Evolutionary conservation across 2,329 filamentous ascomycete genomes (phyloP).

Genomic region (Colletotrichum paranaense): DNA sequence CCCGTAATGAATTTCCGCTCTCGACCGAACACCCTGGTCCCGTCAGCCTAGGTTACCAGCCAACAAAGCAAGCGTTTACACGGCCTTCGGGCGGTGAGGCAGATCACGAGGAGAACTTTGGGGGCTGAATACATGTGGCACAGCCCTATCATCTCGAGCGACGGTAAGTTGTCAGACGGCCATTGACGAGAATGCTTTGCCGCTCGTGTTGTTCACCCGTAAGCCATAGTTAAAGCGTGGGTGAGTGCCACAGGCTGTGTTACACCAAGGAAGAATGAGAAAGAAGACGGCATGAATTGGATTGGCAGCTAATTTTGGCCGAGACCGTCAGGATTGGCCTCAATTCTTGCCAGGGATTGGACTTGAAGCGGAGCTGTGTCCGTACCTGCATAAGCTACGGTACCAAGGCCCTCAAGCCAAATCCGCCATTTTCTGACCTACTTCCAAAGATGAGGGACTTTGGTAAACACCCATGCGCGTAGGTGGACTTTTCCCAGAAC

Average conservation of each 20-base stretch:
- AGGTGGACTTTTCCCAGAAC: background rate
- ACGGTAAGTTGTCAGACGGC: background rate
- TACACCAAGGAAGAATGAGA: too few relatives aligned
- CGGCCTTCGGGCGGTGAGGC: background rate
- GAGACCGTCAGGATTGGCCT: background rate
- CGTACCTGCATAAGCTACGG: background rate
- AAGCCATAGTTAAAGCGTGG: background rate
- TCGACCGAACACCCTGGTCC: background rate
- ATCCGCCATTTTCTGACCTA: background rate
- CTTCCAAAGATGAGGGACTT: too few relatives aligned
- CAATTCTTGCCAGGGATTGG: background rate
- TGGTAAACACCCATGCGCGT: too few relatives aligned
- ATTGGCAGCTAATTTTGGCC: background rate
- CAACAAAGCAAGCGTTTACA: background rate
- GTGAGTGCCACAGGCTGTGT: background rate
- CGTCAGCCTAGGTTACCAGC: background rate
- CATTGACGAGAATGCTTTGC: background rate
- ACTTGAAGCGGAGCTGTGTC: background rate
- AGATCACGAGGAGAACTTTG: background rate
- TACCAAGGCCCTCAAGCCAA: background rate
- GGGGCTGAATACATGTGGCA: background rate
- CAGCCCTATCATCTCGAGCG: background rate
- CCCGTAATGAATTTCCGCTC: background rate
- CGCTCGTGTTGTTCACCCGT: background rate
- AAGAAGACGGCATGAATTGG: background rate